Evolutionary conservation across 345 rosid species (phyloP).

Genomic region (Moringa oleifera): DNA sequence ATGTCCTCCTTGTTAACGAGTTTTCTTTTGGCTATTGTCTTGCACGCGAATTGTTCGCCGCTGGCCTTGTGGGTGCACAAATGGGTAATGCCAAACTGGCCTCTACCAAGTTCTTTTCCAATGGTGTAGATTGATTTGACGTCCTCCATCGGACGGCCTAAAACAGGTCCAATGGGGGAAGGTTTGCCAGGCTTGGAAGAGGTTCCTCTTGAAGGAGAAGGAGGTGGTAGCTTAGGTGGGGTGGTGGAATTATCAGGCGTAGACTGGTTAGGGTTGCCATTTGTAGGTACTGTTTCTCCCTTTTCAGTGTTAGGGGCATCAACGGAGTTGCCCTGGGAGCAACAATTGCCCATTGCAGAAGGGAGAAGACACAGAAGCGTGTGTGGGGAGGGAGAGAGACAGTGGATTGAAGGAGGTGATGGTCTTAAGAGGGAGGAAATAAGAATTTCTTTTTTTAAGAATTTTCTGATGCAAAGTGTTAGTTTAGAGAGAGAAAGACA

Average conservation of each 20-base stretch:
- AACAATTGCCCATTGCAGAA: constrained; percentile 64
- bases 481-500: constrained; percentile 6
- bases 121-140: constrained; percentile 54
- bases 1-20: constrained; percentile 85
- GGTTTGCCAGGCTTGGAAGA: constrained; percentile 31
- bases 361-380: constrained; percentile 27
- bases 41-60: constrained; percentile 81
- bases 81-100: constrained; percentile 88
- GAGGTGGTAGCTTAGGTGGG: constrained; percentile 22
- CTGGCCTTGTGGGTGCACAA: constrained; percentile 69
- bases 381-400: constrained; percentile 15
- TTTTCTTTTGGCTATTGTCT: constrained; percentile 83
- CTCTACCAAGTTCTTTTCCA: constrained; percentile 87
- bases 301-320: constrained; percentile 22
- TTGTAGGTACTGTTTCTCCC: constrained; percentile 15
- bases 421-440: constrained; percentile 16
- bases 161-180: constrained; percentile 56
- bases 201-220: constrained; percentile 27
- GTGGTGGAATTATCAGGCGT: constrained; percentile 19
- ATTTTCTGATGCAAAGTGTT: constrained; percentile 4
- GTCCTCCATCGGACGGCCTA: constrained; percentile 94
- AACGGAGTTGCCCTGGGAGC: constrained; percentile 44
- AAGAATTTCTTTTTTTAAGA: constrained; percentile 2
- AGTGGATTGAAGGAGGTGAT: background rate
- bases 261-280: constrained; percentile 12